Evolutionary conservation across 805 yeast genomes (phyloP), one percentile per base, ranked within the genome.

Genomic region (Pichia occidentalis): DNA sequence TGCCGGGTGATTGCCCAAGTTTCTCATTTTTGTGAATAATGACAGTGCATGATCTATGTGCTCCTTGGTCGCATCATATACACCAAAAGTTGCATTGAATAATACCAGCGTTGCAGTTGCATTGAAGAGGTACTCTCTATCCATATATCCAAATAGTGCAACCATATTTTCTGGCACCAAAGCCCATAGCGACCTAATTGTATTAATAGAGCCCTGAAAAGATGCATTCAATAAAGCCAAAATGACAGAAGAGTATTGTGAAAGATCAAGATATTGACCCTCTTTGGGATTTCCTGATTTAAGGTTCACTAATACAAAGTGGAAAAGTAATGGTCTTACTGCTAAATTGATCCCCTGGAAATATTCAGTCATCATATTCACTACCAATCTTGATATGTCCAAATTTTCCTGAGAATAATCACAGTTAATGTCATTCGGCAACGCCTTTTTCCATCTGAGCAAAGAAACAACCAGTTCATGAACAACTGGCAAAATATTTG

Each of bases 81-180:
- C 80, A 7, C 94, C 94, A 61, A 83, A 83, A 0, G 92, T 80
- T 1, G 86, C 79, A 54, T 80, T 83, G 56, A 81, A 82, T 29
- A 83, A 63, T 12, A 82, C 74, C 32, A 82, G 60, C 0, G 92
- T 82, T 5, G 84, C 81, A 4, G 88, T 77, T 0, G 88, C 75
- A 0, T 87, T 82, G 56, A 81, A 83, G 18, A 83, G 61, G 52
- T 83, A 83, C 51, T 83, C 94, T 49, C 94, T 67, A 53, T 83
- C 94, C 90, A 83, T 82, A 66, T 85, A 83, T 2, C 94, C 92
- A 60, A 83, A 83, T 30, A 82, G 58, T 1, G 94, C 90, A n/a
- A 83, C 79, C 86, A 80, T 80, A 47, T 80, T 81, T 40, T 79
- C 83, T 0, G 83, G 85, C 53, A 79, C 65, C 32, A 83, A 61